phyloP scores from a whole-genome alignment of 768 basidiomycete genomes.

The Suillus subluteus region DNA sequence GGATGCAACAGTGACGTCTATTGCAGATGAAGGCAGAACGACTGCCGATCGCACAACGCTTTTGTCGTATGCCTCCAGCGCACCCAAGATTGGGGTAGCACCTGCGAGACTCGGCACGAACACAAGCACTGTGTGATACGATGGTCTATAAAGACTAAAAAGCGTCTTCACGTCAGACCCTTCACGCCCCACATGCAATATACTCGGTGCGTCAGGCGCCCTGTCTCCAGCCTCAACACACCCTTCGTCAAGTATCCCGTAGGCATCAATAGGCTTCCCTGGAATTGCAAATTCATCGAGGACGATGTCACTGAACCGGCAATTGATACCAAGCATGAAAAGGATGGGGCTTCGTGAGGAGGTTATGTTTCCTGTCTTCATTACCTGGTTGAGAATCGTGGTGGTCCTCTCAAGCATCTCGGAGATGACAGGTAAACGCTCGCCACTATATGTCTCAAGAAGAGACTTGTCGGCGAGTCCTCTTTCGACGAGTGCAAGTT shows the following conservation, averaged over 20 bases:
- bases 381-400: constrained; percentile 14
- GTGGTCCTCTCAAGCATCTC: too few relatives aligned
- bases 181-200: constrained; percentile 19
- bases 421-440: too few relatives aligned
- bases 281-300: constrained; percentile 10
- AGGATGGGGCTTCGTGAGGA: constrained; percentile 17
- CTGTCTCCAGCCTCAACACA: constrained; percentile 14
- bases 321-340: constrained; percentile 37
- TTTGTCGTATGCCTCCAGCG: background rate
- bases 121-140: constrained; percentile 16
- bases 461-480: too few relatives aligned
- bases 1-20: background rate
- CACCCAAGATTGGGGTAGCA: constrained; percentile 8
- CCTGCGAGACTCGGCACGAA: constrained; percentile 8
- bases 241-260: constrained; percentile 17
- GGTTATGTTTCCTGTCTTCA: constrained; percentile 13
- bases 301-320: constrained; percentile 17
- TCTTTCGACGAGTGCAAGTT: too few relatives aligned
- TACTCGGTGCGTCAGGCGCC: constrained; percentile 18
- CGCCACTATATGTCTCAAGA: too few relatives aligned
- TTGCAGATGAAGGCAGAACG: constrained; percentile 4
- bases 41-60: constrained; percentile 9
- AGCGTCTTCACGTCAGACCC: constrained; percentile 20
- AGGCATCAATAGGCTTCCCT: constrained; percentile 10
- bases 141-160: constrained; percentile 33